Base-by-base conservation (phyloP, 176 grass and related monocot species). In the Carex pumila region DNA sequence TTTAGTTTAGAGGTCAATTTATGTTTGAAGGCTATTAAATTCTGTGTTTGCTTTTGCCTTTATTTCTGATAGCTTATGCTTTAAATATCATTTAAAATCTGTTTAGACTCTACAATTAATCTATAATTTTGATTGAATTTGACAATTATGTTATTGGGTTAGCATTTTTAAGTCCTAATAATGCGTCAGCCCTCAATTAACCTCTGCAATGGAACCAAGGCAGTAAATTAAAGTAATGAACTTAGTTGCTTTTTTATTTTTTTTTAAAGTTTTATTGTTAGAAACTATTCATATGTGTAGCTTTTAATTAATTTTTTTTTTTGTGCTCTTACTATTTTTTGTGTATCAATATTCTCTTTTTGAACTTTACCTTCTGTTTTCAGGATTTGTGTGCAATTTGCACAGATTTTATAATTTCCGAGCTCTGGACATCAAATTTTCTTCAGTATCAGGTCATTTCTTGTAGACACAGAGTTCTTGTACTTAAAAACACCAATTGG, bases 391-490 rank as follows among this genome's bases (percentile, higher is more conserved):
- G 97, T 80, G 92, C 87, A 78, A 96, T 96, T 89, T 99, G 97
- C 86, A 99, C 97, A 19, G 93, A 99, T 84, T 99, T 92, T 89
- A 99, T 99, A 83, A 96, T 96, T 84, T 90, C 97, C 77, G 97
- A 95, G 85, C 90, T 99, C 84, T 95, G 93, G 88, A 94, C 91
- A 86, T 94, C 89, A 66, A 95, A 96, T 53, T 99, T 99, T 83
- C 87, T 95, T 79, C 89, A 93, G 61, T 99, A 99, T 85, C 93
- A 95, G 90, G 97, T 89, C 59, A 31, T 57, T 77, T 77, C 73
- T 76, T 31, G 22, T 76, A 37, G 65, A 17, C 12, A 55, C 22
- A 22, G 45, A 55, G 49, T 50, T 32, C 18, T 43, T 39, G 37
- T 39, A 39, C 37, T 39, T 39, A 0, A 39, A 39, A 39, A 39